Conservation (phyloP, 1,139 yeast genomes). For the Taphrina sp. region DNA sequence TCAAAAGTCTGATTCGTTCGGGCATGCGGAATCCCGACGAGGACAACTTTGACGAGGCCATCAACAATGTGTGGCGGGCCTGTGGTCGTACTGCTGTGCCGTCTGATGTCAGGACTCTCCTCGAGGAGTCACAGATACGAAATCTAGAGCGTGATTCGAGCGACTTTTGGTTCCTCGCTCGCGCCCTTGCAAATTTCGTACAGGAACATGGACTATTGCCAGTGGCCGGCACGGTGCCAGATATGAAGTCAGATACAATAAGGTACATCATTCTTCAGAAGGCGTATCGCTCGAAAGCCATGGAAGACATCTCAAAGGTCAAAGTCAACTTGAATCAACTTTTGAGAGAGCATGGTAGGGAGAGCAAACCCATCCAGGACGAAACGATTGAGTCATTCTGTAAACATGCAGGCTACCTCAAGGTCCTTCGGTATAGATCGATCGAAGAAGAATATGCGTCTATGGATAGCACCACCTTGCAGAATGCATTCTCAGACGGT, state of each 20-base stretch:
- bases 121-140: conserved; percentile 11
- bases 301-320: conserved; percentile 52
- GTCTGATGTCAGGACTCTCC: conserved; percentile 20
- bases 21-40: conserved; percentile 47
- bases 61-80: conserved; percentile 54
- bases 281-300: conserved; percentile 60
- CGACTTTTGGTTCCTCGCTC: conserved; percentile 62
- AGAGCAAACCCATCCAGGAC: conserved; percentile 40
- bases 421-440: conserved; percentile 43
- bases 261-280: conserved; percentile 59
- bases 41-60: conserved; percentile 72
- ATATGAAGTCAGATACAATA: conserved; percentile 78
- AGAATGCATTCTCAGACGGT: conserved; percentile 30
- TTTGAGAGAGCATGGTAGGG: conserved; percentile 32
- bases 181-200: conserved; percentile 58
- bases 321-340: conserved; percentile 44
- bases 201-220: conserved; percentile 55
- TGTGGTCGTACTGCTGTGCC: conserved; percentile 35
- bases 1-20: conserved; percentile 48
- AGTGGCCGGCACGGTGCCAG: conserved; percentile 73
- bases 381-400: conserved; percentile 56
- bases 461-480: conserved; percentile 12
- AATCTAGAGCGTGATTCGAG: conserved; percentile 40
- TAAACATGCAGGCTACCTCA: conserved; percentile 54
- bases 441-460: conserved; percentile 38